Percentiles rank a stretch among this genome's conserved stretches.
Conservation (phyloP, 257 asterid genomes). For the Eucommia ulmoides region DNA sequence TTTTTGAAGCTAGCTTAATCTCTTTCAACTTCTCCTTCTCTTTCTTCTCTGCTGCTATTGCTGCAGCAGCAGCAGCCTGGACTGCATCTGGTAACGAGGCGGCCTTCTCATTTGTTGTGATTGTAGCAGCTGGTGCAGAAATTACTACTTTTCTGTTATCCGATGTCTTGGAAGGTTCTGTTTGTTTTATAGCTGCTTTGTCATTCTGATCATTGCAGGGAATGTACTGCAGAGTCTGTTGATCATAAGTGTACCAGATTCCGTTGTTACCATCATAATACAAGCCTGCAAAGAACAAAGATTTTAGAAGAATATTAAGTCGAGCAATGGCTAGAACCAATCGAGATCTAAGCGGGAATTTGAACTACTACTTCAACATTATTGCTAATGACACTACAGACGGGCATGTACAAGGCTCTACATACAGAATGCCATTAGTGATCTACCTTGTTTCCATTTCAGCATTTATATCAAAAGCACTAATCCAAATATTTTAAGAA, state of each 20-base stretch:
- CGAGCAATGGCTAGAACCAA: neutral
- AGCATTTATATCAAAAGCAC: too few relatives aligned
- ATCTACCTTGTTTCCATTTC: too few relatives aligned
- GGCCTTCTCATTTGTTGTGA: slow-evolving; percentile 54
- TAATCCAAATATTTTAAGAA: too few relatives aligned
- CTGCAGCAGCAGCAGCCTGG: slow-evolving; percentile 99
- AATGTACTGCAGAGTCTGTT: slow-evolving; percentile 65
- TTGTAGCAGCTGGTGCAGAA: slow-evolving; percentile 96
- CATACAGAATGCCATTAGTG: too few relatives aligned
- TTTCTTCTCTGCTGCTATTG: slow-evolving; percentile 94
- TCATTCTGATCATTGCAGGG: slow-evolving; percentile 75
- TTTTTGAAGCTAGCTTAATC: slow-evolving; percentile 81
- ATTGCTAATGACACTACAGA: too few relatives aligned
- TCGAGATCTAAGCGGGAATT: too few relatives aligned
- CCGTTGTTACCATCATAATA: slow-evolving; percentile 94
- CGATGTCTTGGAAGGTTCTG: slow-evolving; percentile 31
- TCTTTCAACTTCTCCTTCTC: slow-evolving; percentile 86
- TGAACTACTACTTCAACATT: too few relatives aligned
- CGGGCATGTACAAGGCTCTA: too few relatives aligned
- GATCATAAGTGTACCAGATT: slow-evolving; percentile 80
- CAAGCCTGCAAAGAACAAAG: slow-evolving; percentile 35
- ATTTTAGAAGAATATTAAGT: neutral
- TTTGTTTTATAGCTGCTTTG: slow-evolving; percentile 48
- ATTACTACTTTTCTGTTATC: slow-evolving; percentile 64
- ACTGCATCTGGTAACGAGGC: slow-evolving; percentile 87